These are phyloP conservation scores for Trichoderma sp. DNA, from an alignment of 2,329 filamentous ascomycete species.

Conservation along the genomic window DNA sequence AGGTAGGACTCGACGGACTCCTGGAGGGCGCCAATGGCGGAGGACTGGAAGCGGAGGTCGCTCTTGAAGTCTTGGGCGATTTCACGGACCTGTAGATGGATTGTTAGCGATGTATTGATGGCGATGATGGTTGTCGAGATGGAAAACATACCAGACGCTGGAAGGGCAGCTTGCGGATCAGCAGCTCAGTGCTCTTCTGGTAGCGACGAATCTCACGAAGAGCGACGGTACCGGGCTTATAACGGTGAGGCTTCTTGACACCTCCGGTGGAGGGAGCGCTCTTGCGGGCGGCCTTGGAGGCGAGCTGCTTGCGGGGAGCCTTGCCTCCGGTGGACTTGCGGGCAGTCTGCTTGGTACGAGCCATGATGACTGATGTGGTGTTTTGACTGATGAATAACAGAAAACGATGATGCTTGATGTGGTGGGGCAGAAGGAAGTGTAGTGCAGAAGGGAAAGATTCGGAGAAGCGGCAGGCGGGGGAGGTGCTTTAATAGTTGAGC, in stretches of 20 bases:
- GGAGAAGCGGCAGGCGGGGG: conserved; percentile 46
- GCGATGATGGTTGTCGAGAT: conserved; percentile 6
- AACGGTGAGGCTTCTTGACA: conserved; percentile 93
- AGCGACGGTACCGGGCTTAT: conserved; percentile 93
- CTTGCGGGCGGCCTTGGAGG: conserved; percentile 99
- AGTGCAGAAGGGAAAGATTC: conserved; percentile 47
- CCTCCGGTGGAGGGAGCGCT: conserved; percentile 93
- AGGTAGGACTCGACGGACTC: conserved; percentile 99
- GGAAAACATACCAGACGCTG: conserved; percentile 72
- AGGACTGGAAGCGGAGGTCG: conserved; percentile 96
- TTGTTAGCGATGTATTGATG: not conserved
- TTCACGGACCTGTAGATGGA: conserved; percentile 68
- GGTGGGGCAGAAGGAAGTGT: conserved; percentile 38
- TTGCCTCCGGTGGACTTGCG: conserved; percentile 80
- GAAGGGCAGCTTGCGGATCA: conserved; percentile 97
- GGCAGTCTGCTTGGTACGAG: conserved; percentile 67
- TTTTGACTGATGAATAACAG: conserved; percentile 32
- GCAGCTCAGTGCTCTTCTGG: conserved; percentile 94
- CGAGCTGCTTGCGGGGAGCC: conserved; percentile 91
- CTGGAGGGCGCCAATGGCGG: conserved; percentile 94
- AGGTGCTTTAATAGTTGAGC: conserved; percentile 46
- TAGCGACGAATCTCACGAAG: conserved; percentile 98
- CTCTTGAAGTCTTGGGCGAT: conserved; percentile 96
- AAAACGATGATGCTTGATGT: conserved; percentile 34
- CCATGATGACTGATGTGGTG: conserved; percentile 53